A percentile compares a stretch with the other conserved stretches of the same genome.
Evolutionary conservation across 352 stramenopile genomes (phyloP).

Genomic region (Pythium phragmitis): DNA sequence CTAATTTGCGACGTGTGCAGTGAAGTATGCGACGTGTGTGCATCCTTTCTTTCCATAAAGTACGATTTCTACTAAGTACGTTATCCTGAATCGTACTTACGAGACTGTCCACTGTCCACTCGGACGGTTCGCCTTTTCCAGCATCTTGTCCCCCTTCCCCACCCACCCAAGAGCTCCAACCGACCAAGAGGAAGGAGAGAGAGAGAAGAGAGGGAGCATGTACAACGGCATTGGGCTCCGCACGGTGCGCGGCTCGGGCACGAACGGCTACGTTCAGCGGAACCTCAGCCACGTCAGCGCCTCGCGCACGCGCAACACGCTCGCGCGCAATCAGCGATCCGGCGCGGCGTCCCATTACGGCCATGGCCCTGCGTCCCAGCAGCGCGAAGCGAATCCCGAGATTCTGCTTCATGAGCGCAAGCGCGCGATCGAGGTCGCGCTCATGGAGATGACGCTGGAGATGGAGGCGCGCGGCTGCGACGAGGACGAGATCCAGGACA

Average conservation of each 20-base stretch:
- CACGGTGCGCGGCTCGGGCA: conserved; percentile 83
- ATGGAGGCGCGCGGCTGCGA: conserved; percentile 75
- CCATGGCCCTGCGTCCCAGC: conserved; percentile 1
- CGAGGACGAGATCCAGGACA: conserved; percentile 67
- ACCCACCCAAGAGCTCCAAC: background rate
- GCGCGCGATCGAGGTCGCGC: conserved; percentile 74
- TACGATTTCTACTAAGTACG: too few species aligned
- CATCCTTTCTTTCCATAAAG: too few species aligned
- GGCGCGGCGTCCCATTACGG: conserved; percentile 21
- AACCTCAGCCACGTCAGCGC: conserved; percentile 83
- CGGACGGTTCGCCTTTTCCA: background rate
- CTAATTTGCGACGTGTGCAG: too few species aligned
- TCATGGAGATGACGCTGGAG: conserved; percentile 75
- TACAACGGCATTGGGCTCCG: conserved; percentile 90
- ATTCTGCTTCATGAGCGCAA: conserved; percentile 82
- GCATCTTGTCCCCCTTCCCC: background rate
- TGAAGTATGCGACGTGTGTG: too few species aligned
- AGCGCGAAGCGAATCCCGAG: conserved; percentile 56
- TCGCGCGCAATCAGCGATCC: conserved; percentile 42
- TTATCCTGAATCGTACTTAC: too few species aligned
- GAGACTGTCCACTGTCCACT: background rate
- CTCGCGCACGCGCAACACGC: conserved; percentile 60
- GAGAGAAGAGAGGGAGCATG: conserved; percentile 35
- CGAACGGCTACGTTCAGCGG: conserved; percentile 87
- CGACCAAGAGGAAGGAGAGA: background rate